Base-by-base conservation (phyloP, 371 early-diverging fungal genomes). In the Mucor ambiguus region DNA sequence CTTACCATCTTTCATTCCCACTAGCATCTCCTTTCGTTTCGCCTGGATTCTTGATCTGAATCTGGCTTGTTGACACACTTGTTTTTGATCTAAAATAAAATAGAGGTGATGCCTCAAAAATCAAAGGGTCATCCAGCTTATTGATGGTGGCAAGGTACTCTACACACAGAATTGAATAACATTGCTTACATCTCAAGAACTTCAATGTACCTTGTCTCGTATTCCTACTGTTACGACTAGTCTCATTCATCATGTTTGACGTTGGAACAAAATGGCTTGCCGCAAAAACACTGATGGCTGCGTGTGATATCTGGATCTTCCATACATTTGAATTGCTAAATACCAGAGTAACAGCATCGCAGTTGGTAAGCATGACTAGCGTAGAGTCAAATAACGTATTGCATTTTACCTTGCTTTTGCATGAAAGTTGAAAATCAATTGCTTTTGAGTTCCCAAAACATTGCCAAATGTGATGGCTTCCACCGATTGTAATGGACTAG, bases 11-110 rank as follows among this genome's bases (percentile, higher is more conserved):
- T 52, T 82, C 81, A 60, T 82, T 82, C 12, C 78, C 83, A 35
- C 69, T 78, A 38, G 67, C 71, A 55, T 85, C 84, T 28, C 76
- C 79, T 58, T 74, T 66, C 2, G 73, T 73, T 46, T 68, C 63
- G 30, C 89, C 90, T 24, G 90, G 90, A 54, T 80, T 76, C 63
- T 80, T 83, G 64, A 89, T 78, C 63, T 84, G 87, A 28, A 89
- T 79, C 66, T 89, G 89, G 32, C 83, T 85, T 0, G 84, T 78
- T n/a, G 82, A 72, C 29, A 70, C 64, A 61, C 75, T 81, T 8
- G 70, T 66, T 12, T 56, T 70, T 12, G 71, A 59, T 35, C 24
- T 41, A 18, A 69, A 57, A 18, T 70, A 59, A 46, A 63, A 74
- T 57, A 78, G 76, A 29, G 68, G 70, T 52, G 54, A 82, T 66